Percentiles rank a stretch among this genome's conserved stretches.
These are phyloP conservation scores for Colletotrichum cordylinicola DNA, from an alignment of 2,329 filamentous ascomycete species.

Conservation along the genomic window DNA sequence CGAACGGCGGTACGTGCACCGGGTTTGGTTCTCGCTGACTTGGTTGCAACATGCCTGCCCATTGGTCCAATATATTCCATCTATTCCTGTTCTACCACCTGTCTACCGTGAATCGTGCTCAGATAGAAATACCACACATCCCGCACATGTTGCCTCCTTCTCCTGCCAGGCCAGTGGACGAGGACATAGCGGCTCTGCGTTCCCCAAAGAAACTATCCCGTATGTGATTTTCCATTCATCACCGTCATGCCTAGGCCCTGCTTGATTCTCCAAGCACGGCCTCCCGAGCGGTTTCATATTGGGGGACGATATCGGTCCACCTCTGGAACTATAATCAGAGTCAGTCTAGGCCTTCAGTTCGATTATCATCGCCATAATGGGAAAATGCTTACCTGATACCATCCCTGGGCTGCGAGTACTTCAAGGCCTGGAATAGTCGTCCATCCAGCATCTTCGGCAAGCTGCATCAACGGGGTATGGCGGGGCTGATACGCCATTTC, in stretches of 20 bases:
- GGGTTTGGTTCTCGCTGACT: neutral
- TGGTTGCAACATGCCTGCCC: neutral
- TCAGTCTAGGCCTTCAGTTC: conserved; percentile 25
- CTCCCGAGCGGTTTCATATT: conserved; percentile 72
- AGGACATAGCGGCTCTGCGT: neutral
- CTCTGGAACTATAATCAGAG: conserved; percentile 67
- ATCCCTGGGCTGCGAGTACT: conserved; percentile 87
- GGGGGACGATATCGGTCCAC: conserved; percentile 82
- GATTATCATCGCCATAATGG: neutral
- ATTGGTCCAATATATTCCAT: neutral
- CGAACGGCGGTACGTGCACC: neutral
- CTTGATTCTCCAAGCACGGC: conserved; percentile 45
- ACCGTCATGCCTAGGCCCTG: neutral
- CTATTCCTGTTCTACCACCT: neutral
- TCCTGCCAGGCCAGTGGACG: neutral
- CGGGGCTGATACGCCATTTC: conserved; percentile 97
- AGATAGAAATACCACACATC: neutral
- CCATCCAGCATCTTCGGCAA: conserved; percentile 83
- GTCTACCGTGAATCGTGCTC: neutral
- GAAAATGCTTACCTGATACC: conserved; percentile 72
- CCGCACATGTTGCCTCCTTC: neutral
- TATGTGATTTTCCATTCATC: neutral
- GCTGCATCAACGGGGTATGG: conserved; percentile 82
- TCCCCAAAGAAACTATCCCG: neutral
- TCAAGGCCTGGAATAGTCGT: conserved; percentile 85